Percentiles rank a stretch among this genome's conserved stretches.
These are phyloP conservation scores for Lentinula aciculospora DNA, from an alignment of 768 basidiomycete genomes.

Conservation along the genomic window DNA sequence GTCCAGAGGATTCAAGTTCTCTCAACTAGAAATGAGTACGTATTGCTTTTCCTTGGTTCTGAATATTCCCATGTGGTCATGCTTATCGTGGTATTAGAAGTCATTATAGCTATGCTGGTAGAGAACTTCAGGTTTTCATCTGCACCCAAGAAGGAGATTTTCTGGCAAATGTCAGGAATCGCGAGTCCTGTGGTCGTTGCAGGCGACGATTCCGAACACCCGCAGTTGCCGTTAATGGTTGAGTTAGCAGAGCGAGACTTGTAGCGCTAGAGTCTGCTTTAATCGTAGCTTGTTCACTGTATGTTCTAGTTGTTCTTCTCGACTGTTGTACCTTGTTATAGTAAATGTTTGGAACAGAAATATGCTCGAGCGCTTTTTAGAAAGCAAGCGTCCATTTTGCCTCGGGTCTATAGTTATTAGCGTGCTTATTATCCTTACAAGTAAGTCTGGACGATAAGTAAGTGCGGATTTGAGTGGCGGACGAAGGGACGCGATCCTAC, in stretches of 20 bases:
- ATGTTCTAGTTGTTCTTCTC: background rate
- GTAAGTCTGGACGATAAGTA: too few relatives aligned
- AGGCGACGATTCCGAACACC: background rate
- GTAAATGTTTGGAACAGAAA: too few relatives aligned
- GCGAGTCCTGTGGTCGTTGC: background rate
- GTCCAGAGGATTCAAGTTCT: slow-evolving; percentile 8
- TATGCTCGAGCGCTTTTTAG: too few relatives aligned
- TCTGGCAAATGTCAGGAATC: slow-evolving; percentile 6
- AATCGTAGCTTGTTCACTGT: background rate
- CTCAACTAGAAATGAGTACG: slow-evolving; percentile 9
- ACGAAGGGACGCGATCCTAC: background rate
- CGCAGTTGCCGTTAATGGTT: background rate
- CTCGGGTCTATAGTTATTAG: too few relatives aligned
- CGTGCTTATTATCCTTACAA: too few relatives aligned
- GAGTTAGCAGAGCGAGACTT: background rate
- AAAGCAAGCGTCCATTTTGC: background rate
- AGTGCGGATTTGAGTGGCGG: too few relatives aligned
- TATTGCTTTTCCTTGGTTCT: background rate
- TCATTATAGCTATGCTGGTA: slow-evolving; percentile 2
- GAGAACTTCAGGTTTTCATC: slow-evolving; percentile 4
- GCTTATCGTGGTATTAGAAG: background rate
- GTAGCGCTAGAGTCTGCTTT: background rate
- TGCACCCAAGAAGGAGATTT: background rate
- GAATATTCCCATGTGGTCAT: background rate
- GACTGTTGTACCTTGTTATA: too few relatives aligned